These are phyloP conservation scores for Lentinus tigrinus DNA, from an alignment of 768 basidiomycete genomes.

Conservation along the genomic window DNA sequence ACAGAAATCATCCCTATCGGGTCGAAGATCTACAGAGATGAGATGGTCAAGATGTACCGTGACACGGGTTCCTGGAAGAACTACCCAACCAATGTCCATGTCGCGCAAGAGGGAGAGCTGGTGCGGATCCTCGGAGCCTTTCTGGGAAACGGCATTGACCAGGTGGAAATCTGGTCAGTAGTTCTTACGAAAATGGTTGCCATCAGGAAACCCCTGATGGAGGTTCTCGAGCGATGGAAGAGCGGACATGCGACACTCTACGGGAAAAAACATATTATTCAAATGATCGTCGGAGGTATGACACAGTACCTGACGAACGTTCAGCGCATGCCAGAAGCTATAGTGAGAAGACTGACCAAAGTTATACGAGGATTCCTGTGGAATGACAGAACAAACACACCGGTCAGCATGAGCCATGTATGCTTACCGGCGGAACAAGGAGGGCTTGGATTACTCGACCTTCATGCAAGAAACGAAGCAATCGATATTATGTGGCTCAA, in stretches of 20 bases:
- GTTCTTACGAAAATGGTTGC: background rate
- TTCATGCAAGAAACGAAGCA: constrained; percentile 9
- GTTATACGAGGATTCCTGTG: background rate
- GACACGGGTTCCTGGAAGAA: background rate
- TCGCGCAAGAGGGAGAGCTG: background rate
- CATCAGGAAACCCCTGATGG: background rate
- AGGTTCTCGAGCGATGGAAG: no score
- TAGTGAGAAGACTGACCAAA: background rate
- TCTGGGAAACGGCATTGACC: constrained; percentile 11
- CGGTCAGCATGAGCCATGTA: background rate
- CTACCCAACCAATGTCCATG: background rate
- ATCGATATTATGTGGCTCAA: constrained; percentile 17
- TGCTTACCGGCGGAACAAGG: background rate
- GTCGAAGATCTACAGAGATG: constrained; percentile 11
- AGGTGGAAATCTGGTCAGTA: background rate
- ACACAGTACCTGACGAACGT: constrained; percentile 7
- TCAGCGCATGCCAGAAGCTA: constrained; percentile 21
- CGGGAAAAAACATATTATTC: background rate
- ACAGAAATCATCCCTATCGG: constrained; percentile 40
- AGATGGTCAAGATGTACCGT: background rate
- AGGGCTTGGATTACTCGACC: background rate
- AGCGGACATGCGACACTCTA: background rate
- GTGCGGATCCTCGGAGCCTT: constrained; percentile 13
- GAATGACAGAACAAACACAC: background rate
- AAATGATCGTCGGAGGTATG: background rate